Base-by-base conservation (phyloP, 2,329 filamentous ascomycete species). In the Grosmannia clavigera region DNA sequence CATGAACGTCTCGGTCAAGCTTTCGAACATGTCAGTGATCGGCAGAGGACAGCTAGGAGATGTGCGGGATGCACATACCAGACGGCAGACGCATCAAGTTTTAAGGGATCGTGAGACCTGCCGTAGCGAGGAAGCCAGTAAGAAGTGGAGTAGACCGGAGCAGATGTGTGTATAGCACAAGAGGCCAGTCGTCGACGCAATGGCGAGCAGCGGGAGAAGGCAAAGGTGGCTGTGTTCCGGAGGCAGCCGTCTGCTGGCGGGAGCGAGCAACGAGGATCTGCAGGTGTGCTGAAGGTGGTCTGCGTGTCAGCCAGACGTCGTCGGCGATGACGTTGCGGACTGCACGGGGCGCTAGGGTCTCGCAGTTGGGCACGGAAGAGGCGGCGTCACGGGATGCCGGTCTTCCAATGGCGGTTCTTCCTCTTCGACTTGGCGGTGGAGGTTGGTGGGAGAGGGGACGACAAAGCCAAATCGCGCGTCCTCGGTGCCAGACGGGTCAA, bases 1-100 rank as follows among this genome's bases (percentile, higher is more conserved):
- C 68, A 70, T 69, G 61, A 64, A 64, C 62, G 64, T 68, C 56
- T 64, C 62, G 60, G 65, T 69, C 62, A 67, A 63, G 59, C 68
- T 71, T 61, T 65, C 63, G 16, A 67, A 62, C 68, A 70, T 70
- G 29, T 61, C 59, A 61, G 66, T 51, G 65, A 64, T 66, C 7
- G 19, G 14, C 33, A 12, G 12, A 52, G 50, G 14, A n/a, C 14
- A 14, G 12, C 10, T 38, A 40, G 35, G 12, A 40, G 12, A 40
- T 40, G 10, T 40, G 38, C 16, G 19, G 25, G 27, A 7, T 19
- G 50, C 29, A 52, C 52, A 38, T 25, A 62, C 61, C 58, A 29
- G 27, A 52, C 50, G 40, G 57, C 31, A 40, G 55, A 55, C 55
- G 62, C 63, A 64, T 64, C 60, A 64, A 64, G 3, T 57, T 48